Percentiles rank a stretch among this genome's conserved stretches.
Evolutionary conservation across 2,329 filamentous ascomycete species (phyloP).

Genomic region (Teratosphaeria pseudoeucalypti): DNA sequence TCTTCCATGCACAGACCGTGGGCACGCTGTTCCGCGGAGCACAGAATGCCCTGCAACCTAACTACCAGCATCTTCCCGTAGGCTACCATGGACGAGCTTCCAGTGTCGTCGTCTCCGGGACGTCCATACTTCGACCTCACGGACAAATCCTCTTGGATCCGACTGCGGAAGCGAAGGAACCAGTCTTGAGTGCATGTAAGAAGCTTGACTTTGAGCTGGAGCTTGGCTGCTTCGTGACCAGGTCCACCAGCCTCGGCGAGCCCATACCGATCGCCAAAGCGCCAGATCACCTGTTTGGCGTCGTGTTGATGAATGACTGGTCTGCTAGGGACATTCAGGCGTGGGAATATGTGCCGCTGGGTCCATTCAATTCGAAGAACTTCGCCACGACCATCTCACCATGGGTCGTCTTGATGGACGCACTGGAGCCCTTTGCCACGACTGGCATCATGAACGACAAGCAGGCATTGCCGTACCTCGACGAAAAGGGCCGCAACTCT

Average conservation of each 20-base stretch:
- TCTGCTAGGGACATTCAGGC: constrained; percentile 71
- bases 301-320: constrained; percentile 82
- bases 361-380: constrained; percentile 77
- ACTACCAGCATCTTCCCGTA: constrained; percentile 72
- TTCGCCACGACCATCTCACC: constrained; percentile 68
- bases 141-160: constrained; percentile 65
- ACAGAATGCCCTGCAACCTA: constrained; percentile 64
- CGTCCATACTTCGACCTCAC: constrained; percentile 59
- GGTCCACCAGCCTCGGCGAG: constrained; percentile 52
- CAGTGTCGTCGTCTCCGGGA: constrained; percentile 64
- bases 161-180: constrained; percentile 49
- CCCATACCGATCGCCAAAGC: constrained; percentile 55
- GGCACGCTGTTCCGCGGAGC: constrained; percentile 64
- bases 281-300: constrained; percentile 63
- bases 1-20: constrained; percentile 64
- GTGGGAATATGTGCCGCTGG: constrained; percentile 76
- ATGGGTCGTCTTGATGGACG: constrained; percentile 70
- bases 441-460: constrained; percentile 46
- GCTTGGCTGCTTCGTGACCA: constrained; percentile 63
- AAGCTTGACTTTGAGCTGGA: constrained; percentile 73
- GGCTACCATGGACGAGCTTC: constrained; percentile 73
- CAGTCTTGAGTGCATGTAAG: constrained; percentile 52
- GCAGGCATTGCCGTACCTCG: constrained; percentile 51
- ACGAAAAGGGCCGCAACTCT: constrained; percentile 48
- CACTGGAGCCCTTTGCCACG: constrained; percentile 57